phyloP scores from a whole-genome alignment of 129 eudicot genomes.

The Lactuca saligna region DNA sequence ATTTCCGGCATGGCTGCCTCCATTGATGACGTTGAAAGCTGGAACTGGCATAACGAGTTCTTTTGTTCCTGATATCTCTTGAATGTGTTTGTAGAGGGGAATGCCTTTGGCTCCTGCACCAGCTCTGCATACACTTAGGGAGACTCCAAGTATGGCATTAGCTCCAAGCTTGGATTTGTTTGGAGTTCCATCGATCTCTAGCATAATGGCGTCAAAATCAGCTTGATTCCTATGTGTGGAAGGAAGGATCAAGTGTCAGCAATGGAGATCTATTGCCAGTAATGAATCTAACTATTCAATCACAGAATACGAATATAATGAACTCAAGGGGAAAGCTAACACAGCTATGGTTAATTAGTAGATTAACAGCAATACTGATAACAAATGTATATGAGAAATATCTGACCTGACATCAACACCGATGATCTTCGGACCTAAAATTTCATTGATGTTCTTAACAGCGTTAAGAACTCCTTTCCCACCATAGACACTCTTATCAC shows the following conservation, averaged over 20 bases:
- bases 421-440: slow-evolving; percentile 71
- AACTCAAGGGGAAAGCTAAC: neutral
- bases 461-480: slow-evolving; percentile 94
- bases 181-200: slow-evolving; percentile 97
- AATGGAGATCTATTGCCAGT: too few relatives aligned
- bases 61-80: slow-evolving; percentile 82
- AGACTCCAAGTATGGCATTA: slow-evolving; percentile 95
- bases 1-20: slow-evolving; percentile 98
- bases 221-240: slow-evolving; percentile 62
- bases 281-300: neutral
- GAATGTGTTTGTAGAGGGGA: slow-evolving; percentile 90
- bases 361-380: too few relatives aligned
- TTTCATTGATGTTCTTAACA: slow-evolving; percentile 69
- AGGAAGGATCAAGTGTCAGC: neutral
- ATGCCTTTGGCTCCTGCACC: slow-evolving; percentile 92
- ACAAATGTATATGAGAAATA: neutral
- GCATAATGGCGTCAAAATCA: slow-evolving; percentile 80
- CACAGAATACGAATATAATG: neutral
- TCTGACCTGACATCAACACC: slow-evolving; percentile 87
- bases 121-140: slow-evolving; percentile 92
- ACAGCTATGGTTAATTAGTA: neutral
- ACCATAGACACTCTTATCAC: slow-evolving; percentile 77
- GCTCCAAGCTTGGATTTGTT: slow-evolving; percentile 94
- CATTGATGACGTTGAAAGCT: slow-evolving; percentile 92
- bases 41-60: slow-evolving; percentile 99